These are phyloP conservation scores for Colletotrichum chlorophyti DNA, from an alignment of 2,329 filamentous ascomycete genomes.

Conservation along the genomic window DNA sequence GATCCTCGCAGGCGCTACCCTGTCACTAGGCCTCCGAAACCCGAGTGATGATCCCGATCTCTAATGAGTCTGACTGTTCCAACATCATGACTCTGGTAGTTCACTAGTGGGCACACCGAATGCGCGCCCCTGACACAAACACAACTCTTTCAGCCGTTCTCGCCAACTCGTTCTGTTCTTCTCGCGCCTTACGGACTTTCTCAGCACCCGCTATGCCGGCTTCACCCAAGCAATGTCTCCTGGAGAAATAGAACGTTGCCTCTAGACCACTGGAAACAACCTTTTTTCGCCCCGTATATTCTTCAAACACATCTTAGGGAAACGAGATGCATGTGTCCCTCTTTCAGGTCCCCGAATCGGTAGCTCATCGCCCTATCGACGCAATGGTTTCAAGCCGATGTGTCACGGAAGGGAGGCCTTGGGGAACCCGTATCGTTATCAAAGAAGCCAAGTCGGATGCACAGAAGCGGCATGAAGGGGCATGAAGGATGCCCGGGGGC, in stretches of 20 bases:
- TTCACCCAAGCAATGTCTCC: background rate
- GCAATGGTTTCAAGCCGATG: too few species aligned
- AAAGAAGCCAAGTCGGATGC: too few species aligned
- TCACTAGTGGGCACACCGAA: constrained; percentile 2
- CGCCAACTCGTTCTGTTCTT: background rate
- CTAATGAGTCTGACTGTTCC: background rate
- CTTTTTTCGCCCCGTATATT: background rate
- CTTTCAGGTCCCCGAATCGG: too few species aligned
- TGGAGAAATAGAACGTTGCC: background rate
- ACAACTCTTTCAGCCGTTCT: constrained; percentile 1
- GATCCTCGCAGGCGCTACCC: constrained; percentile 7
- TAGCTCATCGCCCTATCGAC: too few species aligned
- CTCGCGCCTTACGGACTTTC: background rate
- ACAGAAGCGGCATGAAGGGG: too few species aligned
- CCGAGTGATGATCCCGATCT: background rate
- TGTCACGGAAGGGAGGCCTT: too few species aligned
- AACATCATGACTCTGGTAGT: constrained; percentile 12
- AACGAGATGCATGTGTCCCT: too few species aligned
- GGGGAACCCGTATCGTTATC: too few species aligned
- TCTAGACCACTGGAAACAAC: constrained; percentile 16
- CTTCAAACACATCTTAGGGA: background rate
- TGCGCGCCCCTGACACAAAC: constrained; percentile 16
- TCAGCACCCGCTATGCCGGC: background rate
- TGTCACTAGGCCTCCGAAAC: constrained; percentile 5
- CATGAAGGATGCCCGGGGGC: too few species aligned